A percentile compares a stretch with the other conserved stretches of the same genome.
These are phyloP conservation scores for Protea cynaroides DNA, from an alignment of 164 flowering plant genomes.

Conservation along the genomic window DNA sequence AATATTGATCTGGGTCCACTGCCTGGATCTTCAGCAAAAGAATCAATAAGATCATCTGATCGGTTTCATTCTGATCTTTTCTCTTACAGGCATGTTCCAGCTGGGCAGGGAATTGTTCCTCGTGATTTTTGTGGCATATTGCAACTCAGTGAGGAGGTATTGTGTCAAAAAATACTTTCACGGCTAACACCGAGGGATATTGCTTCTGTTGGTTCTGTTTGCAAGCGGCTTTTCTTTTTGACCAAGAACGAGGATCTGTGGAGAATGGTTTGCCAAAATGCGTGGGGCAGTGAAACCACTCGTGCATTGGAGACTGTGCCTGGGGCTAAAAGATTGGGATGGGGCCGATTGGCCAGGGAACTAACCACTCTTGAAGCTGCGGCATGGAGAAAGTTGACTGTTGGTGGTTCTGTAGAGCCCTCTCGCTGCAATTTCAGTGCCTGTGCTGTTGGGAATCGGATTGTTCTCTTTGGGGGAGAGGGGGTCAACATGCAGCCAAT, in stretches of 20 bases:
- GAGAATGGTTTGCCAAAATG: conserved; percentile 95
- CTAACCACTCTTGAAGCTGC: conserved; percentile 90
- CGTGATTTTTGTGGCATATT: conserved; percentile 69
- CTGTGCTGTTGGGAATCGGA: conserved; percentile 93
- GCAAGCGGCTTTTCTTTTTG: conserved; percentile 52
- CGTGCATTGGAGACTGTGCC: conserved; percentile 76
- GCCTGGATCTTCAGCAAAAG: conserved; percentile 47
- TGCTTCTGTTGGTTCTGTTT: conserved; percentile 81
- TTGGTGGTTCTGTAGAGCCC: conserved; percentile 89
- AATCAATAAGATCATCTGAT: conserved; percentile 36
- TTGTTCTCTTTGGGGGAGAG: conserved; percentile 91
- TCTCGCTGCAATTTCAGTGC: conserved; percentile 91
- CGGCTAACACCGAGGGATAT: conserved; percentile 81
- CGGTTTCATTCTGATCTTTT: conserved; percentile 40
- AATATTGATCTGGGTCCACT: conserved; percentile 77
- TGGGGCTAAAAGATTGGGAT: conserved; percentile 76
- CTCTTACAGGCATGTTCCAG: conserved; percentile 19
- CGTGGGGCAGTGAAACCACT: conserved; percentile 93
- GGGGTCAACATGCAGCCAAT: conserved; percentile 97
- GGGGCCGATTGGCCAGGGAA: conserved; percentile 87
- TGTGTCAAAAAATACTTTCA: conserved; percentile 65
- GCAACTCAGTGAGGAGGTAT: conserved; percentile 75
- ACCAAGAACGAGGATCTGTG: conserved; percentile 83
- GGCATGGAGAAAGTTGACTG: conserved; percentile 86
- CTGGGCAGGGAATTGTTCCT: conserved; percentile 40